These are phyloP conservation scores for Diaporthe caulivora DNA, from an alignment of 2,329 filamentous ascomycete genomes.

Conservation along the genomic window DNA sequence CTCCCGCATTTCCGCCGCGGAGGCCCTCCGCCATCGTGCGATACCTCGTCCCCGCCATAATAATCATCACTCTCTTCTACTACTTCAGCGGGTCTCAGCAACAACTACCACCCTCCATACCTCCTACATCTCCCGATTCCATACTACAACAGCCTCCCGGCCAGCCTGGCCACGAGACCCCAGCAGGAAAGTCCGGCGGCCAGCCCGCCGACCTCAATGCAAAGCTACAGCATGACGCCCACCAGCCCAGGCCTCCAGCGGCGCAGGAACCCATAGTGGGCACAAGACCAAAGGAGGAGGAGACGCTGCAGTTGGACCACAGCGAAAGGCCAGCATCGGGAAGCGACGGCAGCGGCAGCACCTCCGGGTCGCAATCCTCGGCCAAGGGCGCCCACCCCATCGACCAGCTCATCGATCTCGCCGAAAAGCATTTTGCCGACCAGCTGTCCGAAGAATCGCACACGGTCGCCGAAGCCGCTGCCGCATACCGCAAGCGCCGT, in stretches of 20 bases:
- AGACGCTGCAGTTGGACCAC: slow-evolving; percentile 29
- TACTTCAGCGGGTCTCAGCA: slow-evolving; percentile 42
- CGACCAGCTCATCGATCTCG: slow-evolving; percentile 60
- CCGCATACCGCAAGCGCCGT: slow-evolving; percentile 66
- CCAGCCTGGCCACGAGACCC: slow-evolving; percentile 33
- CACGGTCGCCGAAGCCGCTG: slow-evolving; percentile 64
- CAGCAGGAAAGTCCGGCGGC: slow-evolving; percentile 32
- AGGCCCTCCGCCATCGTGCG: slow-evolving; percentile 55
- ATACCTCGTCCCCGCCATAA: slow-evolving; percentile 50
- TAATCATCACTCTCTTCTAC: slow-evolving; percentile 49
- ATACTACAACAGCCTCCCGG: slow-evolving; percentile 6
- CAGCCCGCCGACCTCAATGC: slow-evolving; percentile 27
- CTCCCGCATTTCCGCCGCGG: slow-evolving; percentile 54
- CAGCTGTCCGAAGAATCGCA: slow-evolving; percentile 59
- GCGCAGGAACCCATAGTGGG: slow-evolving; percentile 34
- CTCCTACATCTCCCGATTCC: slow-evolving; percentile 6
- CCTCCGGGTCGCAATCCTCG: slow-evolving; percentile 3
- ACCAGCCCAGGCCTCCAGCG: slow-evolving; percentile 17
- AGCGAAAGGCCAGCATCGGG: slow-evolving; percentile 10
- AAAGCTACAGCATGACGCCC: slow-evolving; percentile 36
- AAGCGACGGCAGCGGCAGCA: slow-evolving; percentile 22
- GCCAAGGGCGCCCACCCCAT: slow-evolving; percentile 59
- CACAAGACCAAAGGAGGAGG: slow-evolving; percentile 18
- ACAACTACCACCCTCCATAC: background rate
- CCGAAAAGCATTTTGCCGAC: slow-evolving; percentile 56